Evolutionary conservation across 129 eudicot genomes (phyloP).

Genomic region (Artemisia tridentata): DNA sequence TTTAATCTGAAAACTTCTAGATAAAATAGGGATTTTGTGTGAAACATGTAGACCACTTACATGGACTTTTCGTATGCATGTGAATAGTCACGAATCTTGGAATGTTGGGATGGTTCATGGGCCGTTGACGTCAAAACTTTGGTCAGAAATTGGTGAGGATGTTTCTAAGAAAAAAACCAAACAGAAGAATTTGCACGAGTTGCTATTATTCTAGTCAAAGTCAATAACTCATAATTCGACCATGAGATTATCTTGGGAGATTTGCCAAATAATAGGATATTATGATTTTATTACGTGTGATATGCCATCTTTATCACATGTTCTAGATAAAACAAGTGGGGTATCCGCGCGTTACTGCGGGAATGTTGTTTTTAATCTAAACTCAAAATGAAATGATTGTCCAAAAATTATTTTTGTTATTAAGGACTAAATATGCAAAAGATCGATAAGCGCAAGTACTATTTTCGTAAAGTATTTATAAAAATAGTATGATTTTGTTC

Average conservation of each 20-base stretch:
- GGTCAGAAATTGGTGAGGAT: slow-evolving; percentile 25
- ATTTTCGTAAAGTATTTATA: no score
- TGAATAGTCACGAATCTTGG: slow-evolving; percentile 15
- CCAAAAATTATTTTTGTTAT: no score
- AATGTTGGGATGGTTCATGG: slow-evolving; percentile 12
- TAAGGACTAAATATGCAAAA: no score
- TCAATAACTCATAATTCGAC: slow-evolving; percentile 23
- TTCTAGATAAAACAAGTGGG: no score
- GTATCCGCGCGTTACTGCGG: no score
- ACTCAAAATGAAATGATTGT: no score
- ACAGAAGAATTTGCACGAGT: background rate
- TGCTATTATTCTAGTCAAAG: slow-evolving; percentile 29
- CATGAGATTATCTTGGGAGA: no score
- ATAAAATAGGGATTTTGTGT: no score
- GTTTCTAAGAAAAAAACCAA: slow-evolving; percentile 23
- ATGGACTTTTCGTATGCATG: slow-evolving; percentile 4
- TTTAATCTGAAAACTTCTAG: background rate
- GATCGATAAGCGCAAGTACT: no score
- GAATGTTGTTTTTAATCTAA: no score
- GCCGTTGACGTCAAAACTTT: slow-evolving; percentile 3
- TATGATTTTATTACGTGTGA: no score
- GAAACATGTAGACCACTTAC: background rate
- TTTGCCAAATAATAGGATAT: slow-evolving; percentile 21
- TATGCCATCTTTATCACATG: background rate
- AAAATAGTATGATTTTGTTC: no score